Percentiles rank a stretch among this genome's conserved stretches.
Evolutionary conservation across 768 basidiomycete species (phyloP).

Genomic region (Chalciporus sphaerocephalus): DNA sequence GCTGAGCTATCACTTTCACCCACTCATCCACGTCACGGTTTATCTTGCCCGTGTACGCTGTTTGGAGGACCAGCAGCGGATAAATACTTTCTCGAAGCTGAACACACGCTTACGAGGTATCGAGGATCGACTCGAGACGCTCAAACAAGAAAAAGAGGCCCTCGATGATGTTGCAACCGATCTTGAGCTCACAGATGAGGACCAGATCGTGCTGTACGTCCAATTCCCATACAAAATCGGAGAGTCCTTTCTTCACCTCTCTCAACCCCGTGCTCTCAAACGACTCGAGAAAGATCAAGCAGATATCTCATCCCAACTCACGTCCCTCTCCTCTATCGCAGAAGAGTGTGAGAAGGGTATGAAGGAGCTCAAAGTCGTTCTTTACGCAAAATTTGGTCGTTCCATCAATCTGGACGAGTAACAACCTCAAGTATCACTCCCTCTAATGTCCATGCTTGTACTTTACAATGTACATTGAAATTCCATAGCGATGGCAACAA

Average conservation of each 20-base stretch:
- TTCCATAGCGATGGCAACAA: neutral
- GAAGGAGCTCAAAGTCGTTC: slow-evolving; percentile 70
- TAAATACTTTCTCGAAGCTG: slow-evolving; percentile 88
- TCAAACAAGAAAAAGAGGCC: slow-evolving; percentile 94
- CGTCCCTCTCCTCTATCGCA: slow-evolving; percentile 44
- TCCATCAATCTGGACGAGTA: slow-evolving; percentile 91
- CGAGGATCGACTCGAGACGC: slow-evolving; percentile 63
- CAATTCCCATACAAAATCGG: slow-evolving; percentile 71
- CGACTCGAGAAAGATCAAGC: slow-evolving; percentile 69
- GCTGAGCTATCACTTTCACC: slow-evolving; percentile 5
- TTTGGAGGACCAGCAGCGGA: slow-evolving; percentile 80
- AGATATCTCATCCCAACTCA: slow-evolving; percentile 52
- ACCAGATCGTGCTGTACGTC: slow-evolving; percentile 69
- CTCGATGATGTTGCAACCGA: slow-evolving; percentile 86
- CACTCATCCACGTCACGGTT: neutral
- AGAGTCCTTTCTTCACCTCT: slow-evolving; percentile 81
- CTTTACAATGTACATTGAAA: slow-evolving; percentile 1
- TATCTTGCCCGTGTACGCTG: neutral
- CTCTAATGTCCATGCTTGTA: neutral
- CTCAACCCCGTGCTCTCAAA: slow-evolving; percentile 61
- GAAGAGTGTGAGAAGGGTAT: slow-evolving; percentile 69
- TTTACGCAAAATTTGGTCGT: slow-evolving; percentile 90
- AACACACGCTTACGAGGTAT: slow-evolving; percentile 73
- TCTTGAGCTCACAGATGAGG: slow-evolving; percentile 85
- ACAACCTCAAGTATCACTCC: neutral